Percentiles rank a stretch among this genome's conserved stretches.
Conservation (phyloP, 352 stramenopile genomes). For the Elongisporangium undulatum region DNA sequence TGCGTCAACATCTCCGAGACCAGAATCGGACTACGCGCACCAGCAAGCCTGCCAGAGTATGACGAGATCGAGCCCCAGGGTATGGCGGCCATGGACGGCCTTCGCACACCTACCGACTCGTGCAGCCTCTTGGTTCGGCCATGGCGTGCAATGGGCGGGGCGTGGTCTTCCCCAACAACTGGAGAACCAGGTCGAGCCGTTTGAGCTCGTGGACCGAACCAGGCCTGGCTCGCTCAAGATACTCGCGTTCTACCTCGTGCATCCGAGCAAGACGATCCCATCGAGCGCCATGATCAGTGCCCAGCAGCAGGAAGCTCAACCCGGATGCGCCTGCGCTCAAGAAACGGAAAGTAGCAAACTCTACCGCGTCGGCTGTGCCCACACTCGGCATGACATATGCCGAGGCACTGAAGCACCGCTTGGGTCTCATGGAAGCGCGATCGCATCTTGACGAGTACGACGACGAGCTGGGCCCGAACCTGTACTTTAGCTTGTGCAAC, state of each 20-base stretch:
- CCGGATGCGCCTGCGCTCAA: constrained; percentile 5
- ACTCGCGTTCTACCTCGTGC: constrained; percentile 33
- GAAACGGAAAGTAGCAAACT: constrained; percentile 3
- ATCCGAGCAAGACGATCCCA: constrained; percentile 20
- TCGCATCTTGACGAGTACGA: constrained; percentile 1
- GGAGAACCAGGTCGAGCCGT: constrained; percentile 22
- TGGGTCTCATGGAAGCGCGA: constrained; percentile 23
- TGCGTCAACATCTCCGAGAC: constrained; percentile 30
- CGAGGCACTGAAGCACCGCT: constrained; percentile 14
- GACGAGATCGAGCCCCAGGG: constrained; percentile 8
- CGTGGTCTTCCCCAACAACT: constrained; percentile 28
- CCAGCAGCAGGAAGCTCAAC: constrained; percentile 21
- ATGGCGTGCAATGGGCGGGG: constrained; percentile 9
- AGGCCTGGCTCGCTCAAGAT: constrained; percentile 26
- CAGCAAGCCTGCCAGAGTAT: constrained; percentile 11
- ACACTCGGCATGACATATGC: constrained; percentile 14
- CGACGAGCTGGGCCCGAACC: constrained; percentile 2
- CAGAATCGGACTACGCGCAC: constrained; percentile 19
- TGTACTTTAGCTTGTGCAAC: background rate
- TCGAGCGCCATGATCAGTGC: constrained; percentile 22
- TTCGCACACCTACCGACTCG: constrained; percentile 2
- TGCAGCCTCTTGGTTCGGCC: constrained; percentile 13
- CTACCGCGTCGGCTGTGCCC: constrained; percentile 5
- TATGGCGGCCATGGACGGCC: constrained; percentile 8
- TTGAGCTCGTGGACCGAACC: constrained; percentile 16